A percentile compares a stretch with the other conserved stretches of the same genome.
phyloP scores from a whole-genome alignment of 2,329 filamentous ascomycete genomes.

The Torrubiella hemipterigena region DNA sequence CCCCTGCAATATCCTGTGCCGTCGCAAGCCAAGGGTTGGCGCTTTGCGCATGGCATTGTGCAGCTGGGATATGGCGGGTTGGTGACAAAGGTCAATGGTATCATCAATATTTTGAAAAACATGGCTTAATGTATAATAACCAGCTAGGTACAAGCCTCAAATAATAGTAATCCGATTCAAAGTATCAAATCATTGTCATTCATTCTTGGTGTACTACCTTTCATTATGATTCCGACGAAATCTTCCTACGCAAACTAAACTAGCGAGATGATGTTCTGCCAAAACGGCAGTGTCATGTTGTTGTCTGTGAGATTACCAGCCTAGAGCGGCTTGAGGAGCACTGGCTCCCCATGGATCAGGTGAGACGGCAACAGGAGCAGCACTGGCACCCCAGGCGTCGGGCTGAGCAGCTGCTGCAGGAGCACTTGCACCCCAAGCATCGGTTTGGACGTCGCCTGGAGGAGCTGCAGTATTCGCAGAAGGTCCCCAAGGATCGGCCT shows the following conservation, averaged over 20 bases:
- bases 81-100: slow-evolving; percentile 20
- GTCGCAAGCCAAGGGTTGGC: slow-evolving; percentile 51
- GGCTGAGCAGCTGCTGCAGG: neutral
- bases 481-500: slow-evolving; percentile 1
- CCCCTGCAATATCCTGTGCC: slow-evolving; percentile 72
- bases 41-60: slow-evolving; percentile 49
- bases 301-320: too few relatives aligned
- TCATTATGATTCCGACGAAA: too few relatives aligned
- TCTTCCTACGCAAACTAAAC: too few relatives aligned
- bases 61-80: slow-evolving; percentile 44
- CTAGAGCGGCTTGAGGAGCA: too few relatives aligned
- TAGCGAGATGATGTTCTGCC: too few relatives aligned
- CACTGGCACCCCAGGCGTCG: slow-evolving; percentile 7
- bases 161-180: too few relatives aligned
- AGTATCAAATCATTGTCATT: too few relatives aligned
- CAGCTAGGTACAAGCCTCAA: too few relatives aligned
- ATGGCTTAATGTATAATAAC: too few relatives aligned
- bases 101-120: too few relatives aligned
- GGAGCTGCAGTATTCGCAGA: neutral
- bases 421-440: neutral
- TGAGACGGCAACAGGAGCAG: slow-evolving; percentile 1
- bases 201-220: too few relatives aligned
- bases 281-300: too few relatives aligned
- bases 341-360: neutral
- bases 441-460: neutral